A percentile compares a stretch with the other conserved stretches of the same genome.
Evolutionary conservation across 73 alveolate species (phyloP).

Genomic region (Blepharisma stoltei): DNA sequence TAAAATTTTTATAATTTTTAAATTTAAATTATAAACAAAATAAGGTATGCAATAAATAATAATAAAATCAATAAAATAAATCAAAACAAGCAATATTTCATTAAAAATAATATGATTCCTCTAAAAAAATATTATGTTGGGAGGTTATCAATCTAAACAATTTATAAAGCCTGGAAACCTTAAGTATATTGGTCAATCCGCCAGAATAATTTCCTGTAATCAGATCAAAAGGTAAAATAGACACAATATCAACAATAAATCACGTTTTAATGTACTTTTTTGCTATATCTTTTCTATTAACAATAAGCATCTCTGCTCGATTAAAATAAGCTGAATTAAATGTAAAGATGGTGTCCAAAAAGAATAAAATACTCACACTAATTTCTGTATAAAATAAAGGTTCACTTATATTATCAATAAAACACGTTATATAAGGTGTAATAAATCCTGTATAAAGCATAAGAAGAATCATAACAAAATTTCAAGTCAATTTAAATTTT

Average conservation of each 20-base stretch:
- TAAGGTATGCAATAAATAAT: too few relatives aligned
- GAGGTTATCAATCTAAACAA: constrained; percentile 46
- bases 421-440: constrained; percentile 27
- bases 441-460: constrained; percentile 23
- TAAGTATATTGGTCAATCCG: constrained; percentile 30
- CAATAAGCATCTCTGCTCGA: neutral
- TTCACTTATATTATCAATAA: constrained; percentile 10
- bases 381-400: neutral
- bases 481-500: neutral
- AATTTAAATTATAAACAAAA: too few relatives aligned
- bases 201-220: neutral
- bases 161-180: constrained; percentile 53
- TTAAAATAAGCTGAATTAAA: constrained; percentile 19
- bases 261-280: neutral
- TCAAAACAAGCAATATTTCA: too few relatives aligned
- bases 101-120: too few relatives aligned
- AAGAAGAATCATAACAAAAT: neutral
- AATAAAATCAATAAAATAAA: too few relatives aligned
- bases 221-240: constrained; percentile 12
- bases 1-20: too few relatives aligned
- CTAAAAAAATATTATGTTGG: too few relatives aligned
- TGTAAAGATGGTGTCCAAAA: constrained; percentile 18
- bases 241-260: constrained; percentile 1
- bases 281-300: neutral
- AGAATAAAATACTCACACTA: neutral